Base-by-base conservation (phyloP, 2,329 filamentous ascomycete species). In the Ascosphaera pollenicola region DNA sequence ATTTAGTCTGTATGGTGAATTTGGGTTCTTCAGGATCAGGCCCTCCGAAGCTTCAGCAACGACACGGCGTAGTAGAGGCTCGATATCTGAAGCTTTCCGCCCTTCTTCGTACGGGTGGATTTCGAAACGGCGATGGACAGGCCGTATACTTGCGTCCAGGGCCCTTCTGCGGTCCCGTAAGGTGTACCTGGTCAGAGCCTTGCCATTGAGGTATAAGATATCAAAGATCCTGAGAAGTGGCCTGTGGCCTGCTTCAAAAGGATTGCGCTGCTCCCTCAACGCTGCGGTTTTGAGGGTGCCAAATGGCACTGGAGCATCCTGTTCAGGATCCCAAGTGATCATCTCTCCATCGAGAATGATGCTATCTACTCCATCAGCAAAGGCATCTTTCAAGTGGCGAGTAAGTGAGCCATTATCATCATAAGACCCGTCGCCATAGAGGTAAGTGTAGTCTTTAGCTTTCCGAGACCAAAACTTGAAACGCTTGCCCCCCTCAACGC, bases 331-430 rank as follows among this genome's bases (percentile, higher is more conserved):
- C 89, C 89, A 98, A 0, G 85, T 93, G 42, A 98, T 84, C 89
- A 98, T 98, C 55, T 98, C 89, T 8, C 89, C 89, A 49, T 98
- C 89, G 0, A 98, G 66, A 38, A 98, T 93, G 46, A 93, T 68
- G 51, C 81, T 94, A 13, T 76, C 68, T 0, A 95, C 83, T 2
- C 76, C 75, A 1, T 73, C 62, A 2, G 74, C 65, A 53, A 98
- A 95, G 0, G 82, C 83, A 32, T 73, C 65, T 39, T 72, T 72
- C 16, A 95, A 63, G 52, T 92, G 77, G 26, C 82, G 69, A 0
- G 87, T 93, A 39, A 95, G 56, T 5, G 84, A 75, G 6, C 78
- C 77, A 32, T 75, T 73, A 4, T 77, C 69, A 46, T 92, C 82
- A 36, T 75, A 59, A 13, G 91, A 68, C 0, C 78, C 70, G 42